Percentiles rank a stretch among this genome's conserved stretches.
phyloP scores from a whole-genome alignment of 1,284 basidiomycete species.

The Trametes hirsuta region DNA sequence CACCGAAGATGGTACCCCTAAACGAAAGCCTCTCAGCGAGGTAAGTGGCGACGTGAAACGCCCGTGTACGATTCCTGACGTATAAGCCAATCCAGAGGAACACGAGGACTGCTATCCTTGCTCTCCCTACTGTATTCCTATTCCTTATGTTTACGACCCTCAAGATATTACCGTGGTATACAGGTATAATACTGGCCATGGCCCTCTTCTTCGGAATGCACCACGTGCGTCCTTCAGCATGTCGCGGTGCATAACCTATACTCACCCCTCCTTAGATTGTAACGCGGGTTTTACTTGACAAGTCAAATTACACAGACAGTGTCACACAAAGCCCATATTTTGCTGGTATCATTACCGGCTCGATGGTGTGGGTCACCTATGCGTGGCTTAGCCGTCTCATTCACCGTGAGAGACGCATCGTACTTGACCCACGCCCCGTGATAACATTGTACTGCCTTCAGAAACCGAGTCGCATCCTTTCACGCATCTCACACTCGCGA shows the following conservation, averaged over 20 bases:
- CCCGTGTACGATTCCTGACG: constrained; percentile 6
- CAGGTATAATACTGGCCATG: constrained; percentile 78
- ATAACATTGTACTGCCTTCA: constrained; percentile 30
- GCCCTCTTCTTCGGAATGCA: constrained; percentile 93
- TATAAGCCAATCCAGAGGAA: constrained; percentile 54
- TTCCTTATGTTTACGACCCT: constrained; percentile 86
- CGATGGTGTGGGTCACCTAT: constrained; percentile 86
- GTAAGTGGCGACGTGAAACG: constrained; percentile 6
- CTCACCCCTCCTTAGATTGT: constrained; percentile 59
- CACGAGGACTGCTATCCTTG: constrained; percentile 82
- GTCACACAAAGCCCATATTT: constrained; percentile 88
- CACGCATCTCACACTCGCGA: constrained; percentile 75
- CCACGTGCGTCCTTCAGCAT: constrained; percentile 61
- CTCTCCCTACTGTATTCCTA: constrained; percentile 79
- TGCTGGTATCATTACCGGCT: constrained; percentile 85
- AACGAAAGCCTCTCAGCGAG: constrained; percentile 70
- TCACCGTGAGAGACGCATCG: constrained; percentile 50
- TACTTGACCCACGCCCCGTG: neutral
- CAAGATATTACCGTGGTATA: constrained; percentile 87
- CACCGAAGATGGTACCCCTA: constrained; percentile 76
- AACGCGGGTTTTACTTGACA: constrained; percentile 81
- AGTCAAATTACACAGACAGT: constrained; percentile 75
- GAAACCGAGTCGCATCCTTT: constrained; percentile 78
- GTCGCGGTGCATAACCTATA: constrained; percentile 12
- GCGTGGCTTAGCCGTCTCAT: constrained; percentile 81